phyloP scores from a whole-genome alignment of 495 filamentous ascomycete genomes.

The Opeltia flavorubescens region DNA sequence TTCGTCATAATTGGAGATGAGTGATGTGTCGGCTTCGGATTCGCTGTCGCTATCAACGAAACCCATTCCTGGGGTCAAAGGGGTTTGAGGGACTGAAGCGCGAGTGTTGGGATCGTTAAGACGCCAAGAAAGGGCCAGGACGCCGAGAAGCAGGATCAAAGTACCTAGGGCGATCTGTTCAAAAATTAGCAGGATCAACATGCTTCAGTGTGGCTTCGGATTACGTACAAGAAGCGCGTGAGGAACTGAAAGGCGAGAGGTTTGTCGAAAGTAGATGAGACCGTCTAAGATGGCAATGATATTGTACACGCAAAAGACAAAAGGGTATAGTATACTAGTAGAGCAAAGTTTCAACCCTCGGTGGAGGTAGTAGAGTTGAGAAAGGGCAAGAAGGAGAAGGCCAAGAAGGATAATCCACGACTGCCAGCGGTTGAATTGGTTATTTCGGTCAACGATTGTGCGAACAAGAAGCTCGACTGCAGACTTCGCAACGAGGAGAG shows the following conservation, averaged over 20 bases:
- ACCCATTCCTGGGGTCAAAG: constrained; percentile 54
- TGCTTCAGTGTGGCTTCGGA: background rate
- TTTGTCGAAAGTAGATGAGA: constrained; percentile 90
- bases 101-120: constrained; percentile 51
- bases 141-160: constrained; percentile 68
- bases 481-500: constrained; percentile 85
- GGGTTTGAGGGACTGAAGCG: constrained; percentile 43
- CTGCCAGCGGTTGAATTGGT: constrained; percentile 95
- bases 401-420: constrained; percentile 87
- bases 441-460: constrained; percentile 72
- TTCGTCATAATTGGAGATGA: constrained; percentile 18
- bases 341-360: constrained; percentile 85
- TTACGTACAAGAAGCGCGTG: constrained; percentile 38
- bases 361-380: constrained; percentile 91
- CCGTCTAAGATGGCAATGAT: constrained; percentile 97
- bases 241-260: constrained; percentile 55
- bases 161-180: constrained; percentile 66
- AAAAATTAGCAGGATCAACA: background rate
- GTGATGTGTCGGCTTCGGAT: constrained; percentile 24
- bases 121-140: constrained; percentile 88
- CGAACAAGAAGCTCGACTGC: constrained; percentile 93
- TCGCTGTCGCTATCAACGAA: constrained; percentile 50
- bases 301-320: constrained; percentile 99
- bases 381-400: constrained; percentile 69
- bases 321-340: constrained; percentile 90